Base-by-base conservation (phyloP, 202 grass and related monocot genomes). In the Elaeis oleifera region DNA sequence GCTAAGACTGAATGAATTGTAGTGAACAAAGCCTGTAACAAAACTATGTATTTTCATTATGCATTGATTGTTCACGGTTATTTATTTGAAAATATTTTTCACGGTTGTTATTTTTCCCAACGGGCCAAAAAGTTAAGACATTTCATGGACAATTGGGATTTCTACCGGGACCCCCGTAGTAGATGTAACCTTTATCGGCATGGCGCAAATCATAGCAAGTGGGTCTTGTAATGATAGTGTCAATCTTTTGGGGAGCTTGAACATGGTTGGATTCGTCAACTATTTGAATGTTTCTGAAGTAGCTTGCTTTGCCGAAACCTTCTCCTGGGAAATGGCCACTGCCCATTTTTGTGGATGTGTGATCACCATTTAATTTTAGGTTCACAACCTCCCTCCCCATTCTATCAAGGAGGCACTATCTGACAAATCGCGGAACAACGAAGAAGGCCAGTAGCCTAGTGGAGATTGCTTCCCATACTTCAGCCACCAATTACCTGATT, bases 291-390 rank as follows among this genome's bases (percentile, higher is more conserved):
- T 89, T 89, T 56, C 65, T 89, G 82, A 95, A 95, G 77, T 81
- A 95, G 73, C 90, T 89, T 23, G 85, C 61, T 60, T 95, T 95
- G 70, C 82, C 71, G 19, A 89, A 89, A 1, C 90, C 90, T 80
- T 95, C 90, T 54, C 83, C 85, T 0, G 90, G 82, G 49, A 95
- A 95, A 58, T 89, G 85, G 1, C 90, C 90, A 29, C 85, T 89
- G 53, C 90, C 90, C 90, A 89, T 95, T 26, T 81, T 79, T 0
- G 90, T 95, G 19, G 79, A 69, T 9, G 59, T 61, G 59, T 61
- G 59, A 29, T 21, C 6, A 39, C 59, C 59, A 14, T 39, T 31
- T 20, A 25, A 9, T 17, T 61, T 31, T 2, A 18, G 19, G 29
- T 61, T 61, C 29, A 61, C 59, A 9, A 61, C 59, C n/a, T 61